Percentiles rank a stretch among this genome's conserved stretches.
phyloP scores from a whole-genome alignment of 2,329 filamentous ascomycete genomes.

The Madurella mycetomatis region DNA sequence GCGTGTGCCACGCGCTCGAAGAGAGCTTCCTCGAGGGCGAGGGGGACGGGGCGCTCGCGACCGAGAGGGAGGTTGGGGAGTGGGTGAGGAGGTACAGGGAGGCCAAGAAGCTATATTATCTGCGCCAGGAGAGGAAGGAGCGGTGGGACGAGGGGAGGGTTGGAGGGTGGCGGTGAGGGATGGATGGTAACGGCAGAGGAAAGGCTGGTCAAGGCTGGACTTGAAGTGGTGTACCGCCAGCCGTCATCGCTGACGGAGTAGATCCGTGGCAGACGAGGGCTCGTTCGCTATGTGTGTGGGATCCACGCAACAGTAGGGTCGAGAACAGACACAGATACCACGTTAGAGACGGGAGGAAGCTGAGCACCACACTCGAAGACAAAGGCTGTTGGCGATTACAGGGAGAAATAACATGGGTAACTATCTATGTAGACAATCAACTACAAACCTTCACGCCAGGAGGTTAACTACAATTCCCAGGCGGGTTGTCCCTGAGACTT shows the following conservation, averaged over 20 bases:
- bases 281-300: too few species aligned
- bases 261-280: too few species aligned
- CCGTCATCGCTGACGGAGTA: too few species aligned
- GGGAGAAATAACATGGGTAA: too few species aligned
- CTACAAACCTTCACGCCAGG: too few species aligned
- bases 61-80: constrained; percentile 77
- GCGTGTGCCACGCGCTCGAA: constrained; percentile 75
- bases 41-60: constrained; percentile 51
- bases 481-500: too few species aligned
- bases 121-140: constrained; percentile 80
- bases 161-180: constrained; percentile 77
- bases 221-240: too few species aligned
- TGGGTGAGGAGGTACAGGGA: constrained; percentile 81
- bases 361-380: neutral
- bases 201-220: too few species aligned
- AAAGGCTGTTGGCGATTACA: neutral
- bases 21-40: constrained; percentile 78
- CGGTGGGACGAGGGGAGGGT: constrained; percentile 95
- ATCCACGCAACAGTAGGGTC: neutral
- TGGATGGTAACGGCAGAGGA: neutral
- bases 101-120: constrained; percentile 71
- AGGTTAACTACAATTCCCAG: too few species aligned
- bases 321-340: neutral
- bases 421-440: too few species aligned
- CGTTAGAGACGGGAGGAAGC: neutral